Percentiles rank a stretch among this genome's conserved stretches.
Conservation (phyloP, 331 rosid genomes). For the Prunus yedoensis region DNA sequence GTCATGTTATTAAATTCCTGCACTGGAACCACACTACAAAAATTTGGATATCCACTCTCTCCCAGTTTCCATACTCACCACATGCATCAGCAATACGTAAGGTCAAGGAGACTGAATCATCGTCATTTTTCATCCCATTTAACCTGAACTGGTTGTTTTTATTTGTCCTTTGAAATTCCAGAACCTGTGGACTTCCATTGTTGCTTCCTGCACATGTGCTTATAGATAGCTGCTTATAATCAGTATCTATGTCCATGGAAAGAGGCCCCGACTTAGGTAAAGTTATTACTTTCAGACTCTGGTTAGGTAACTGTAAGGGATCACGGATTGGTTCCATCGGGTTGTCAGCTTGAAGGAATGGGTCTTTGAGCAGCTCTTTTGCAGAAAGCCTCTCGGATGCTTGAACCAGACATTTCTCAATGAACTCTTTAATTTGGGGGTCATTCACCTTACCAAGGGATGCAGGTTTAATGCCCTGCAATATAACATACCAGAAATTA, state of each 20-base stretch:
- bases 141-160: constrained; percentile 66
- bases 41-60: background rate
- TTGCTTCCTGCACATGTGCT: constrained; percentile 47
- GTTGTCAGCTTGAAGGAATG: constrained; percentile 67
- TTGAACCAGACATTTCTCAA: constrained; percentile 84
- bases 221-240: constrained; percentile 42
- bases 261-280: constrained; percentile 41
- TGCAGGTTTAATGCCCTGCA: constrained; percentile 88
- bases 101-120: constrained; percentile 60
- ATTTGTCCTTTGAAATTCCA: constrained; percentile 59
- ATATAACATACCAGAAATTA: constrained; percentile 25
- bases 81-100: constrained; percentile 66
- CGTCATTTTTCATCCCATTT: constrained; percentile 60
- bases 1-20: constrained; percentile 1
- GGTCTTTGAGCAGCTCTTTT: constrained; percentile 75
- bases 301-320: constrained; percentile 39
- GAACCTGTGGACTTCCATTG: constrained; percentile 35
- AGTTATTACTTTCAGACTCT: constrained; percentile 29
- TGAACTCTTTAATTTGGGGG: constrained; percentile 57
- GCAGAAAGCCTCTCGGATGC: constrained; percentile 74
- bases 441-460: constrained; percentile 71
- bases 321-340: constrained; percentile 47
- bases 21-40: background rate
- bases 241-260: constrained; percentile 76
- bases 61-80: constrained; percentile 44